Evolutionary conservation across 345 rosid species (phyloP).

Genomic region (Eucalyptus tenuipes): DNA sequence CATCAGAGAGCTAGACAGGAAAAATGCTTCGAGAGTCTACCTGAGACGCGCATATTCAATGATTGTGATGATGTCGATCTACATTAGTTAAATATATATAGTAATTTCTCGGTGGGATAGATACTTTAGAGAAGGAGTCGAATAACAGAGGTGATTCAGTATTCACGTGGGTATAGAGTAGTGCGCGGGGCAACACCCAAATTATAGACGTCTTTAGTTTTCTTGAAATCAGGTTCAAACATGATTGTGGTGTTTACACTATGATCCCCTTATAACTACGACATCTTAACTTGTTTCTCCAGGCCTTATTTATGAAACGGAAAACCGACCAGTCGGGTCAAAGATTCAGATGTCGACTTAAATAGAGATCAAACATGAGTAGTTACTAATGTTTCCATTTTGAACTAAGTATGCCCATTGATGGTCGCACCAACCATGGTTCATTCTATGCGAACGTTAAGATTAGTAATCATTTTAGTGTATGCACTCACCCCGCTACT

Average conservation of each 20-base stretch:
- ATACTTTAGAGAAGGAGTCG: not conserved
- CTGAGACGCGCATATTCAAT: not conserved
- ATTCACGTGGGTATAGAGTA: not conserved
- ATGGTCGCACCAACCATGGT: not conserved
- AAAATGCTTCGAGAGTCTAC: not conserved
- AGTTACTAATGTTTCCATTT: not conserved
- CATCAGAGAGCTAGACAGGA: not conserved
- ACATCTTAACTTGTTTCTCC: not conserved
- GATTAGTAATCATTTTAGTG: not conserved
- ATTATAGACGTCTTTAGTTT: not conserved
- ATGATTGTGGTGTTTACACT: not conserved
- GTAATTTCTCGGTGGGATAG: accelerated
- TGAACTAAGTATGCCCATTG: not conserved
- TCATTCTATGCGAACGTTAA: not conserved
- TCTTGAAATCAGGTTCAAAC: not conserved
- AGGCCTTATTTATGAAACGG: not conserved
- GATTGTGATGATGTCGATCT: not conserved
- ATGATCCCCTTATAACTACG: not conserved
- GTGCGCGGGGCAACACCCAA: accelerated
- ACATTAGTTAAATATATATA: not conserved
- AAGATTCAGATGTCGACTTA: not conserved
- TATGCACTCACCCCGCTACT: not conserved
- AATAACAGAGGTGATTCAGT: not conserved
- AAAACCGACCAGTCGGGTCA: not conserved
- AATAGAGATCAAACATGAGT: not conserved